Evolutionary conservation across 768 basidiomycete species (phyloP), one percentile per base, ranked within the genome.

Genomic region (Lentinus brumalis): DNA sequence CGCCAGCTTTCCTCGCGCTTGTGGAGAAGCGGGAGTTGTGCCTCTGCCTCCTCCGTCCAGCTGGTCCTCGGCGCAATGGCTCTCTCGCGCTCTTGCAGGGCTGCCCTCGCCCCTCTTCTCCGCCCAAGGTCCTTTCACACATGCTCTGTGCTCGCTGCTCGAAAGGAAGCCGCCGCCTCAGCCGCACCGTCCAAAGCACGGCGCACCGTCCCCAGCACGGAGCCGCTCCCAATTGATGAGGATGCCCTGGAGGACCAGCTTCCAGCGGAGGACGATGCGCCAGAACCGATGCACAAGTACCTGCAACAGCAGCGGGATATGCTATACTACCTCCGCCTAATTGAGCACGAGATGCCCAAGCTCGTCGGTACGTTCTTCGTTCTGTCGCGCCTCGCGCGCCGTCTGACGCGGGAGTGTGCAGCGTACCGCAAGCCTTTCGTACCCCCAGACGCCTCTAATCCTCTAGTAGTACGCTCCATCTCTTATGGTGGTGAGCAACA

Each of bases 281-380:
- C 89, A 14, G 79, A 86, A 30, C 78, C 79, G 26, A 92, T 87
- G 16, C 93, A 96, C 76, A 69, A 88, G 42, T 82, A 87, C 67
- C 74, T 95, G 51, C 82, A 85, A 58, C 84, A 92, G 69, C 86
- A 94, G 65, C 82, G 92, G 35, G 81, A 91, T 69, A 77, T 84
- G 47, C 74, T 94, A 45, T 83, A 91, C 66, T 91, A 94, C 71
- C 76, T 96, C 70, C 83, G 94, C 54, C 80, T 95, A 63, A 92
- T 96, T 60, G 93, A 94, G 71, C 86, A 91, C 65, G 94, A 96
- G 75, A 86, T 93, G 83, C 89, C 91, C 21, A 86, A 90, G 71
- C 84, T 96, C 53, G 86, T 92, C 67, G 88, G 95, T 94, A 59
- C 59, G 69, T 62, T 30, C 52, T 21, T 50, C 51, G n/a, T 40